phyloP scores from a whole-genome alignment of 306 rosid species.

The Vigna reflexopilosa region DNA sequence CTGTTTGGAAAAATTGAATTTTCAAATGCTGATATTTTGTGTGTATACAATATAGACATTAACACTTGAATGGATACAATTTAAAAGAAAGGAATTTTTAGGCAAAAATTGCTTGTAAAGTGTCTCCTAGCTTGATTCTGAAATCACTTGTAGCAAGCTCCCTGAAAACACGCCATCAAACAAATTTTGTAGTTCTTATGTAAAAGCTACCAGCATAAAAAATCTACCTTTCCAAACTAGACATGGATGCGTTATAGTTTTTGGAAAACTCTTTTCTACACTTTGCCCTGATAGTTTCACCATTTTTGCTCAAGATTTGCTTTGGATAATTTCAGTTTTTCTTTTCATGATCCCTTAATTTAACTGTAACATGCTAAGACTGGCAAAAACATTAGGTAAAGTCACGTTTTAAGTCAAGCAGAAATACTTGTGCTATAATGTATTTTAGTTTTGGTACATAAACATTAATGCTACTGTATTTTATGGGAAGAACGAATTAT shows the following conservation, averaged over 20 bases:
- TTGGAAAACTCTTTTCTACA: neutral
- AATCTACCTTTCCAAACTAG: neutral
- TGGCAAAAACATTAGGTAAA: too few species aligned
- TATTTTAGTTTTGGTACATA: too few species aligned
- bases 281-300: neutral
- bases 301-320: neutral
- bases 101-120: neutral
- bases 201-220: neutral
- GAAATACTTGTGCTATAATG: too few species aligned
- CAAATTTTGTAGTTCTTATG: neutral
- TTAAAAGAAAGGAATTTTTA: neutral
- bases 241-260: constrained; percentile 11
- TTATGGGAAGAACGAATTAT: neutral
- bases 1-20: neutral
- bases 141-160: neutral
- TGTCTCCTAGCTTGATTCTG: neutral
- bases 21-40: constrained; percentile 3
- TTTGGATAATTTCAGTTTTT: neutral
- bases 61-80: neutral
- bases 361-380: constrained; percentile 6
- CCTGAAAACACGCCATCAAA: neutral
- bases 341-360: neutral
- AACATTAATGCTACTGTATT: neutral
- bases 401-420: neutral
- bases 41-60: constrained; percentile 10